Evolutionary conservation across 306 rosid genomes (phyloP), one percentile per base, ranked within the genome.

Genomic region (Lathyrus oleraceus): DNA sequence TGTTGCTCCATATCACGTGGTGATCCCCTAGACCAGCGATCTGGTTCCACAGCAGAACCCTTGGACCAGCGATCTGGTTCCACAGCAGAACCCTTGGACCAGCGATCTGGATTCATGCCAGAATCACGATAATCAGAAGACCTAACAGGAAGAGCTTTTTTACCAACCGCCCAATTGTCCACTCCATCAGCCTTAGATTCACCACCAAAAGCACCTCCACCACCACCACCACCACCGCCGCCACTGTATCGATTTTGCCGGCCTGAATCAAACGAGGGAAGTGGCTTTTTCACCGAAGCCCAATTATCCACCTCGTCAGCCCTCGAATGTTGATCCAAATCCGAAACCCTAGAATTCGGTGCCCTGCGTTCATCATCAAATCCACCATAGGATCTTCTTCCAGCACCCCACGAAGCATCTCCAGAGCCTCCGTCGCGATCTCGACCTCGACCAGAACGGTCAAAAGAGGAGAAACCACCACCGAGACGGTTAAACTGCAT

Each of bases 261-360:
- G 38, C 92, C 89, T 2, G 95, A 85, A 81, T 88, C 97, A 13
- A 68, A 23, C 0, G 96, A 63, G 1, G 92, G 91, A 5, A 84
- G 77, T 10, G 89, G 3, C 61, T 89, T 95, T 79, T 87, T 95
- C 28, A 70, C 82, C 42, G 80, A 48, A 0, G 88, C 89, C 99
- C 99, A 95, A 74, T 89, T 87, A 17, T 95, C 97, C 3, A 81
- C 99, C 89, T 89, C 99, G 61, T 95, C 97, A 8, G 99, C 99
- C 89, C 97, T 86, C 3, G 99, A 95, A 20, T 92, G 92, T 60
- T 85, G 96, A 81, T 91, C 97, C 5, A 81, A 70, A 17, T 87
- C 96, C 32, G 97, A 91, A 91, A 81, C 96, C 99, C 97, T 95
- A 85, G 96, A 74, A 64, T 69, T 47, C 0, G 86, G 67, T 17